Conservation (phyloP, 2,329 filamentous ascomycete species). For the Elsinoe batatas region DNA sequence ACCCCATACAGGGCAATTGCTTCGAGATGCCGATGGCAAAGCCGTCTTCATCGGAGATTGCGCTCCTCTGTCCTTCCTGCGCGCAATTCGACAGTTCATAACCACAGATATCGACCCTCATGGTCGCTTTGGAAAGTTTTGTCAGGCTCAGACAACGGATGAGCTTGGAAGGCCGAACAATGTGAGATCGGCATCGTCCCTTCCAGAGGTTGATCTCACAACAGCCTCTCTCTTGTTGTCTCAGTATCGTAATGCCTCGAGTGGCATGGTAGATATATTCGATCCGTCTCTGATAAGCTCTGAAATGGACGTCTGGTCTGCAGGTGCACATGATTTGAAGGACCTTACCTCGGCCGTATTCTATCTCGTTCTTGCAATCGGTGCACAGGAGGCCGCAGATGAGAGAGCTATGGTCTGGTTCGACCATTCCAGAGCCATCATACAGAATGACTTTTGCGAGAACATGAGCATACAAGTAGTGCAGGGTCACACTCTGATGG, state of each 20-base stretch:
- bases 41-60: constrained; percentile 46
- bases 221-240: not conserved
- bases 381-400: constrained; percentile 35
- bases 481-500: constrained; percentile 42
- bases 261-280: constrained; percentile 1
- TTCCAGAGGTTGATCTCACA: not conserved
- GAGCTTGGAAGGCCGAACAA: not conserved
- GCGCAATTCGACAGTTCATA: constrained; percentile 43
- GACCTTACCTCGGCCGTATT: constrained; percentile 39
- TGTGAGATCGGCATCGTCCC: not conserved
- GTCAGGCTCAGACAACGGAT: not conserved
- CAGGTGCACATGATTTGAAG: constrained; percentile 19
- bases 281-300: not conserved
- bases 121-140: constrained; percentile 20
- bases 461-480: constrained; percentile 42
- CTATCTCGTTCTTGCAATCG: constrained; percentile 42
- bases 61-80: constrained; percentile 43
- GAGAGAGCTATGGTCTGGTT: constrained; percentile 38
- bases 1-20: constrained; percentile 35
- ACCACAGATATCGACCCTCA: constrained; percentile 34
- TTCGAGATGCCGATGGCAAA: constrained; percentile 44
- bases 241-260: not conserved
- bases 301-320: not conserved
- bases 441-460: constrained; percentile 38
- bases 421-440: constrained; percentile 34